Percentiles rank a stretch among this genome's conserved stretches.
phyloP scores from a whole-genome alignment of 495 filamentous ascomycete species.

The Clohesyomyces aquaticus region DNA sequence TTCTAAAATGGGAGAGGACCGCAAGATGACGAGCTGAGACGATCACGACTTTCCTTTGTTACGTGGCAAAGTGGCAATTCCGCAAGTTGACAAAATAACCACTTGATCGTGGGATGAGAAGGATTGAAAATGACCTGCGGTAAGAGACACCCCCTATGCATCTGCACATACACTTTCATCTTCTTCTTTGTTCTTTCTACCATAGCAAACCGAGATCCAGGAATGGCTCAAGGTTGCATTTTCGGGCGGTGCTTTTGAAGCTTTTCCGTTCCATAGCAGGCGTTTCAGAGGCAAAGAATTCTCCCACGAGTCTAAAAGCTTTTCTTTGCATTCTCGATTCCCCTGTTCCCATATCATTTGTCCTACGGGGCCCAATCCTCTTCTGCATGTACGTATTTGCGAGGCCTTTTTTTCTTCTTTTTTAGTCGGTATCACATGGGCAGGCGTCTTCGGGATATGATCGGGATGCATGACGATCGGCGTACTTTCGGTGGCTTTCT shows the following conservation, averaged over 20 bases:
- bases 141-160: neutral
- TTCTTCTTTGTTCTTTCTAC: neutral
- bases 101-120: neutral
- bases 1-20: neutral
- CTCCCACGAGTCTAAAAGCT: slow-evolving; percentile 34
- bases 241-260: slow-evolving; percentile 1
- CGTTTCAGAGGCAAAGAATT: slow-evolving; percentile 28
- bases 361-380: neutral
- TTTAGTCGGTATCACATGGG: slow-evolving; percentile 6
- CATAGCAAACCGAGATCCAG: neutral
- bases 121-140: neutral
- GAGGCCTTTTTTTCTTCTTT: neutral
- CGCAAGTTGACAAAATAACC: neutral
- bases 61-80: neutral
- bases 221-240: neutral
- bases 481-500: slow-evolving; percentile 2
- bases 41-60: slow-evolving; percentile 21
- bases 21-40: no score
- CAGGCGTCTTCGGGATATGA: slow-evolving; percentile 15
- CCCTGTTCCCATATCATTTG: slow-evolving; percentile 25
- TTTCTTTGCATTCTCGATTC: slow-evolving; percentile 13
- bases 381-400: slow-evolving; percentile 7
- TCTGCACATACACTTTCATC: neutral
- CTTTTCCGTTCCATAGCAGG: slow-evolving; percentile 1
- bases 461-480: slow-evolving; percentile 10